Percentiles rank a stretch among this genome's conserved stretches.
These are phyloP conservation scores for Leishmania major DNA, from an alignment of 208 protist genomes.

Conservation along the genomic window DNA sequence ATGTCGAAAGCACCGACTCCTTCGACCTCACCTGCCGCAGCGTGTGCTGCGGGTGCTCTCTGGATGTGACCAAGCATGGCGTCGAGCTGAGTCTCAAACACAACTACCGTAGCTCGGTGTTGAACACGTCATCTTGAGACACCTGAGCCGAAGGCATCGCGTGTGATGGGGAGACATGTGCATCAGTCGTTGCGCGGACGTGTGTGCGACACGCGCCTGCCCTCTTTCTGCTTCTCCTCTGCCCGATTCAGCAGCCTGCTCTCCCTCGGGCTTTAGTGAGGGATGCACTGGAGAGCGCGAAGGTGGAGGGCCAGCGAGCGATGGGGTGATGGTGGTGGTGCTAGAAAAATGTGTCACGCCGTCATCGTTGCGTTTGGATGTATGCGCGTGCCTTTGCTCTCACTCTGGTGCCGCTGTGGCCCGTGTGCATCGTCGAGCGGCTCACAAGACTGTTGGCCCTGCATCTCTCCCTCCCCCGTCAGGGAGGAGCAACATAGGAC, in stretches of 20 bases:
- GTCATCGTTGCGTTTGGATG: not conserved
- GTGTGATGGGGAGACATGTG: too few species aligned
- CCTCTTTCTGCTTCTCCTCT: not conserved
- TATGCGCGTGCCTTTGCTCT: not conserved
- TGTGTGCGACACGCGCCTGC: not conserved
- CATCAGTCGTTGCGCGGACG: not conserved
- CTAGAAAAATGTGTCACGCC: too few species aligned
- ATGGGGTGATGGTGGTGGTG: too few species aligned
- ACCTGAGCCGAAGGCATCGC: not conserved
- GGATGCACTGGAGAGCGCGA: too few species aligned
- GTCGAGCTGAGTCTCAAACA: conserved; percentile 68
- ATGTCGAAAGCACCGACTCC: conserved; percentile 66
- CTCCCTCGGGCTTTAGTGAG: too few species aligned
- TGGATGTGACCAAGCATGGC: conserved; percentile 51
- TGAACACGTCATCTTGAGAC: conserved; percentile 3
- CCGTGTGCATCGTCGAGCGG: not conserved
- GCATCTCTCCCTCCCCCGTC: not conserved
- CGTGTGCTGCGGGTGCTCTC: conserved; percentile 72
- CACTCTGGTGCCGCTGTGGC: not conserved
- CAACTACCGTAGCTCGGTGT: conserved; percentile 43
- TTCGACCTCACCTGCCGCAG: conserved; percentile 60
- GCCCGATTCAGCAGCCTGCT: too few species aligned
- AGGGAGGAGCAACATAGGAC: not conserved
- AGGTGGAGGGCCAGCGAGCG: too few species aligned
- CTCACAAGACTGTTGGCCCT: not conserved